These are phyloP conservation scores for Vaccinium darrowii DNA, from an alignment of 148 eudicot species.

Conservation along the genomic window DNA sequence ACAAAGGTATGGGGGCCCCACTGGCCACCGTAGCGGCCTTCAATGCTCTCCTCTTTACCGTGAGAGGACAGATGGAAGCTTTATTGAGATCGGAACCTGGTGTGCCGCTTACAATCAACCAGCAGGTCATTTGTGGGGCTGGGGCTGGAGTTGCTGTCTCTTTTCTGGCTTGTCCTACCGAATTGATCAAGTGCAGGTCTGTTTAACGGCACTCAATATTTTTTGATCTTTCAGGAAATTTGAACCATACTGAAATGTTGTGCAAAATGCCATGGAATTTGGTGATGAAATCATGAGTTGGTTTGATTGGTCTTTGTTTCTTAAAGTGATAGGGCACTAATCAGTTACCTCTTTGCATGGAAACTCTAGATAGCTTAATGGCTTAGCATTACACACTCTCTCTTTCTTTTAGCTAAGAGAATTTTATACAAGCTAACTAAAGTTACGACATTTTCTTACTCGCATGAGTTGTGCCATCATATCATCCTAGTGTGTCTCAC, in stretches of 20 bases:
- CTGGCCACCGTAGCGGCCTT: slow-evolving; percentile 96
- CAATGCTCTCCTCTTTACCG: slow-evolving; percentile 84
- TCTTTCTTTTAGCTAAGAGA: not conserved
- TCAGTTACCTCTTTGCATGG: not conserved
- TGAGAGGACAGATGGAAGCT: slow-evolving; percentile 86
- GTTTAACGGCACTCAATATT: not conserved
- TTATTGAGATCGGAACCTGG: slow-evolving; percentile 70
- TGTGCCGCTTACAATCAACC: slow-evolving; percentile 60
- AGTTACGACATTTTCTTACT: not conserved
- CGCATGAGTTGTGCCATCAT: not conserved
- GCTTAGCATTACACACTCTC: not conserved
- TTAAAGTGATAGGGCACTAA: not conserved
- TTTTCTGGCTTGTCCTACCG: slow-evolving; percentile 89
- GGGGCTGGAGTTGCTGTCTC: slow-evolving; percentile 94
- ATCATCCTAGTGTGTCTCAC: not conserved
- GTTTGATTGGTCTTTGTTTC: not conserved
- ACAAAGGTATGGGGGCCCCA: slow-evolving; percentile 99
- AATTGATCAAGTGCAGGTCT: slow-evolving; percentile 92
- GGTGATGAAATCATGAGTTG: not conserved
- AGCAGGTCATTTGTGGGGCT: slow-evolving; percentile 78
- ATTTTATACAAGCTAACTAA: not conserved
- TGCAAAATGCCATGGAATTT: not conserved
- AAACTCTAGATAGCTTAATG: not conserved
- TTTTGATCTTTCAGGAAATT: not conserved
- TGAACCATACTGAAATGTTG: not conserved